These are phyloP conservation scores for Beauveria caledonica DNA, from an alignment of 2,329 filamentous ascomycete species.

Conservation along the genomic window DNA sequence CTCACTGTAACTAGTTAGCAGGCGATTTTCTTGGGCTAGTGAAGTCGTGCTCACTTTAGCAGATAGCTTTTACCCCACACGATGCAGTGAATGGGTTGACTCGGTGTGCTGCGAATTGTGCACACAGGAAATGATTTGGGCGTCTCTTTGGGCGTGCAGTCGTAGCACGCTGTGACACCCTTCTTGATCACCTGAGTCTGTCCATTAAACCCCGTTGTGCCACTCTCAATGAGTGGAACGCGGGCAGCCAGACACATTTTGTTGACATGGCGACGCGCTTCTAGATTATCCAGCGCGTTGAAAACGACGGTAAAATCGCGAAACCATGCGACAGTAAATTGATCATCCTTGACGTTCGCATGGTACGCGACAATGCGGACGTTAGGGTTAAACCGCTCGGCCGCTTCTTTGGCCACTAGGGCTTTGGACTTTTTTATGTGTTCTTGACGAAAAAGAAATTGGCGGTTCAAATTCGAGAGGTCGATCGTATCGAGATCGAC, in stretches of 20 bases:
- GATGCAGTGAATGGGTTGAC: conserved; percentile 95
- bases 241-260: conserved; percentile 92
- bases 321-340: conserved; percentile 88
- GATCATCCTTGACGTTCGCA: conserved; percentile 85
- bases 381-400: conserved; percentile 80
- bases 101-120: conserved; percentile 93
- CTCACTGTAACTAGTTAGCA: conserved; percentile 38
- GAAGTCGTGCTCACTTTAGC: conserved; percentile 48
- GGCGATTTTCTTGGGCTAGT: too few species aligned
- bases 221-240: conserved; percentile 88
- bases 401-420: conserved; percentile 86
- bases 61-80: conserved; percentile 98
- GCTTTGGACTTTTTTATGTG: conserved; percentile 98
- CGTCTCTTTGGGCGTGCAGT: conserved; percentile 81
- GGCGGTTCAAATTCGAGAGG: conserved; percentile 91
- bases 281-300: conserved; percentile 93
- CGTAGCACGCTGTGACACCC: conserved; percentile 88
- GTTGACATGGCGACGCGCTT: conserved; percentile 90
- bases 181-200: conserved; percentile 96
- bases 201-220: conserved; percentile 94
- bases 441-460: conserved; percentile 93
- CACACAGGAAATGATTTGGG: conserved; percentile 94
- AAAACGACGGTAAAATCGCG: conserved; percentile 76
- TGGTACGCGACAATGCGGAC: conserved; percentile 83
- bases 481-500: conserved; percentile 98